Conservation (phyloP, 2,329 filamentous ascomycete genomes). For the Fusarium nanum region DNA sequence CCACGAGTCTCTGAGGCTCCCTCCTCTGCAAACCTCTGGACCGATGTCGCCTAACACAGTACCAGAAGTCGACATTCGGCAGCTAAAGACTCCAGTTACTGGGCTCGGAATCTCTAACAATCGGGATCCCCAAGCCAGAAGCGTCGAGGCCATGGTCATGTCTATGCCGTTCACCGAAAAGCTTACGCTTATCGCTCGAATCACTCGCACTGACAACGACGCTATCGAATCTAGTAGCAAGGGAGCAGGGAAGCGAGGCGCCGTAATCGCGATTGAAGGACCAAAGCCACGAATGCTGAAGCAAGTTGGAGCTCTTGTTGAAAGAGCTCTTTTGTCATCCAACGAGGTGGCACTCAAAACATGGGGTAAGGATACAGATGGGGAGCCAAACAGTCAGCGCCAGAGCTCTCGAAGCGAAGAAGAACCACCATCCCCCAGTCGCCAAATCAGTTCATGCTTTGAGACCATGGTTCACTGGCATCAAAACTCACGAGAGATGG, state of each 20-base stretch:
- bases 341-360: slow-evolving; percentile 56
- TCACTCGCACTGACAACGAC: slow-evolving; percentile 73
- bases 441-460: slow-evolving; percentile 70
- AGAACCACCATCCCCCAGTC: slow-evolving; percentile 43
- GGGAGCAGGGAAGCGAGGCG: slow-evolving; percentile 69
- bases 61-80: slow-evolving; percentile 44
- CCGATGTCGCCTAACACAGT: slow-evolving; percentile 48
- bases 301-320: slow-evolving; percentile 72
- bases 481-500: slow-evolving; percentile 76
- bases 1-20: slow-evolving; percentile 65
- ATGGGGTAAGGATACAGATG: slow-evolving; percentile 55
- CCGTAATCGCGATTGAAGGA: slow-evolving; percentile 87
- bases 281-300: slow-evolving; percentile 64
- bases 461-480: slow-evolving; percentile 80
- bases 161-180: slow-evolving; percentile 80
- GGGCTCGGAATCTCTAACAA: slow-evolving; percentile 42
- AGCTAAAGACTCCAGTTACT: slow-evolving; percentile 45
- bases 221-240: slow-evolving; percentile 50
- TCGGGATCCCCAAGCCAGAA: slow-evolving; percentile 54
- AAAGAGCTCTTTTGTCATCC: slow-evolving; percentile 66
- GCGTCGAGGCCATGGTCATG: slow-evolving; percentile 78
- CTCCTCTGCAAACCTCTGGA: slow-evolving; percentile 62
- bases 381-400: slow-evolving; percentile 23
- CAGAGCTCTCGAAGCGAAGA: slow-evolving; percentile 28
- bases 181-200: slow-evolving; percentile 78